Conservation (phyloP, 78 protist genomes). For the Carpediemonas membranifera region DNA sequence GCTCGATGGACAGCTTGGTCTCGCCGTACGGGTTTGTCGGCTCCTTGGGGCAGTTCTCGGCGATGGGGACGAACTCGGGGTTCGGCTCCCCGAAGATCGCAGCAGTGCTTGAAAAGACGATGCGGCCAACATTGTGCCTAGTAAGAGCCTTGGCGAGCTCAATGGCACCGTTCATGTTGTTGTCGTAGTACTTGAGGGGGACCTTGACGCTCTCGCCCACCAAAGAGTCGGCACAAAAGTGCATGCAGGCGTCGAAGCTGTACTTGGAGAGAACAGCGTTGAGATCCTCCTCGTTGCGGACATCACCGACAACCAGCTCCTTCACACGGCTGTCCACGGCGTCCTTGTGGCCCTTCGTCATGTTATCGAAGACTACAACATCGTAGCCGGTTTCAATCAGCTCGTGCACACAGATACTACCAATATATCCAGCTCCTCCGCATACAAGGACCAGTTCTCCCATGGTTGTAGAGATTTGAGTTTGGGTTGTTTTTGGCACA, state of each 20-base stretch:
- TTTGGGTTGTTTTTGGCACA: too few species aligned
- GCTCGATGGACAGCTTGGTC: conserved; percentile 82
- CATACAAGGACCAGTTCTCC: not conserved
- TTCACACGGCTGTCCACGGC: not conserved
- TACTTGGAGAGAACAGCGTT: not conserved
- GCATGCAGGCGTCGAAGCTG: conserved; percentile 10
- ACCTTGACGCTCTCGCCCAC: conserved; percentile 74
- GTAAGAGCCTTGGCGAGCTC: conserved; percentile 23
- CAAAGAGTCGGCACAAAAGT: conserved; percentile 23
- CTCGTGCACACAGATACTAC: conserved; percentile 72
- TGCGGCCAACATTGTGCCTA: conserved; percentile 2
- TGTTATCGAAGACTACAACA: conserved; percentile 75
- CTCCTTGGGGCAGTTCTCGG: conserved; percentile 30
- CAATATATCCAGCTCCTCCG: conserved; percentile 96
- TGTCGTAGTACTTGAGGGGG: conserved; percentile 69
- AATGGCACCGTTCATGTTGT: conserved; percentile 58
- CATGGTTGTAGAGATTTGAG: too few species aligned
- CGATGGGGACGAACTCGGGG: conserved; percentile 43
- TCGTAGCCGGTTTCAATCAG: conserved; percentile 56
- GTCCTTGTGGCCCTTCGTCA: conserved; percentile 2
- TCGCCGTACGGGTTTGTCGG: conserved; percentile 82
- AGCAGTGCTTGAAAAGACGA: conserved; percentile 90
- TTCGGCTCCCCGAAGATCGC: conserved; percentile 83
- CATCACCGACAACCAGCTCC: conserved; percentile 16
- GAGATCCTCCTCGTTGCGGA: not conserved